phyloP scores from a whole-genome alignment of 192 early-diverging fungal species.

The Backusella mclennaniae region DNA sequence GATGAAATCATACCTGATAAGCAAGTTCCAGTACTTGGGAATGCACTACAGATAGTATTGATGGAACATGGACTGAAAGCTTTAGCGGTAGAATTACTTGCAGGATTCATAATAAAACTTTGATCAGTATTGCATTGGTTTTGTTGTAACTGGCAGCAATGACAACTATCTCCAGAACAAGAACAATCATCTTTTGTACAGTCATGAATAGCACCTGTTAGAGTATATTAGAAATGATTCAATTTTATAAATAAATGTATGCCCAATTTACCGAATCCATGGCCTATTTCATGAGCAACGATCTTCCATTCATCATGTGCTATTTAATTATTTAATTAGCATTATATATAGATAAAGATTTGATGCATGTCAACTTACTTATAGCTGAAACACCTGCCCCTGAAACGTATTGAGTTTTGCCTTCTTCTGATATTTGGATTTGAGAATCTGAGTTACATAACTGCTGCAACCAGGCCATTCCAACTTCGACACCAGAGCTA shows the following conservation, averaged over 20 bases:
- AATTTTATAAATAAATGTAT: not conserved
- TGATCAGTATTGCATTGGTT: not conserved
- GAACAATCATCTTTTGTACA: slow-evolving; percentile 70
- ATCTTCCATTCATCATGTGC: slow-evolving; percentile 87
- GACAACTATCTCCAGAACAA: slow-evolving; percentile 38
- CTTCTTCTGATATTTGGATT: slow-evolving; percentile 45
- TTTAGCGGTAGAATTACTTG: slow-evolving; percentile 54
- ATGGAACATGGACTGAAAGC: slow-evolving; percentile 67
- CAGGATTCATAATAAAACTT: slow-evolving; percentile 49
- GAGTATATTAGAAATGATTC: not conserved
- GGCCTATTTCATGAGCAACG: slow-evolving; percentile 93
- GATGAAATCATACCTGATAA: slow-evolving; percentile 24
- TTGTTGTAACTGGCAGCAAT: slow-evolving; percentile 50
- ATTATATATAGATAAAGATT: not conserved
- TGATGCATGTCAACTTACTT: slow-evolving; percentile 30
- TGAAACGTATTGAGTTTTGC: slow-evolving; percentile 58
- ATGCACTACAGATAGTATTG: slow-evolving; percentile 47
- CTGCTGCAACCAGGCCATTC: slow-evolving; percentile 86
- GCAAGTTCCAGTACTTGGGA: slow-evolving; percentile 27
- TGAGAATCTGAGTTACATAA: slow-evolving; percentile 61
- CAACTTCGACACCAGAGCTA: slow-evolving; percentile 74
- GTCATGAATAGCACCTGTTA: slow-evolving; percentile 84
- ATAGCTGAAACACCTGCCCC: slow-evolving; percentile 86
- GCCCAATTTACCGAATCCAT: slow-evolving; percentile 56
- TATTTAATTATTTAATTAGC: not conserved